Evolutionary conservation across 768 basidiomycete genomes (phyloP).

Genomic region (Lactarius vividus): DNA sequence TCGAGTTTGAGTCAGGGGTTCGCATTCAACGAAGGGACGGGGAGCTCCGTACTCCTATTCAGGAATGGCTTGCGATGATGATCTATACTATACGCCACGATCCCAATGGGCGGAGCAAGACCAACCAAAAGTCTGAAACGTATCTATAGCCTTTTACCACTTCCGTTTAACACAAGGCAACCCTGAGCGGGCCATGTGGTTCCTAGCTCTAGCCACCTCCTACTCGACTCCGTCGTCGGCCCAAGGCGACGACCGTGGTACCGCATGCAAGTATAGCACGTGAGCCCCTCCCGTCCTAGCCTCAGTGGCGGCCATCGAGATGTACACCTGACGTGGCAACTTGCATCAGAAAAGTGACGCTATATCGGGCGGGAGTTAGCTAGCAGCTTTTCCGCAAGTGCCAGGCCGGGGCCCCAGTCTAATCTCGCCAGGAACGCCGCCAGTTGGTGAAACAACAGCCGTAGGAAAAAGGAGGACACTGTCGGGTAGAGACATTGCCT

Average conservation of each 20-base stretch:
- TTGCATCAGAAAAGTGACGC: conserved; percentile 17
- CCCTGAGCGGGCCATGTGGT: conserved; percentile 7
- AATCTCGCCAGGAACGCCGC: background rate
- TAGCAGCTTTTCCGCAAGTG: background rate
- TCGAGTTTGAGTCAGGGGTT: background rate
- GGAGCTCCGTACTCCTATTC: conserved; percentile 6
- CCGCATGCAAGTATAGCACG: background rate
- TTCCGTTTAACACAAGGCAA: conserved; percentile 13
- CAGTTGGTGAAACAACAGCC: conserved; percentile 2
- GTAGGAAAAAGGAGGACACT: background rate
- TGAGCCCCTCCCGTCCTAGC: background rate
- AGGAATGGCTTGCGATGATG: conserved; percentile 11
- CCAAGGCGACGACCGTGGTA: background rate
- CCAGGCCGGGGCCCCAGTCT: background rate
- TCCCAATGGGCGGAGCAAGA: conserved; percentile 14
- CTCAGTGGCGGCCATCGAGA: background rate
- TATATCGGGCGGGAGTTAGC: background rate
- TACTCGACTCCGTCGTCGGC: background rate
- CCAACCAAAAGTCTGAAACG: conserved; percentile 8
- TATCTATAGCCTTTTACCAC: conserved; percentile 17
- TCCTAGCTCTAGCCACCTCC: background rate
- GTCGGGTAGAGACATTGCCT: background rate
- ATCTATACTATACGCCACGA: background rate
- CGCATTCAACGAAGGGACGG: background rate
- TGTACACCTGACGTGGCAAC: conserved; percentile 15